Evolutionary conservation across 345 rosid species (phyloP), one percentile per base, ranked within the genome.

Genomic region (Ceriops tagal): DNA sequence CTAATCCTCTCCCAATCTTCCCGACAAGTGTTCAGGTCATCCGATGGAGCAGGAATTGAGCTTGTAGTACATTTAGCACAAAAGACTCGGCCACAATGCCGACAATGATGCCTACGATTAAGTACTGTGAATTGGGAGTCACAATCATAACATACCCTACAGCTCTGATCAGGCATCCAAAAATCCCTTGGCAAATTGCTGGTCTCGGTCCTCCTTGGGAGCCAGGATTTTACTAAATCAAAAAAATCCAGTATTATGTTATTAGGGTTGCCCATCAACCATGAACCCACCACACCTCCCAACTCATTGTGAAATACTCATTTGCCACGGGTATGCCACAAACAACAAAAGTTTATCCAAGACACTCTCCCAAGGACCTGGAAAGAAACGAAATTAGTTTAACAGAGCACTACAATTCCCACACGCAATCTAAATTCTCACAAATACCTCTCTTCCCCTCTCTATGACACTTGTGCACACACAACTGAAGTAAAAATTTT

Each of bases 111-210:
- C 74, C 84, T 83, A 61, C 97, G 93, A 61, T 81, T 89, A 39
- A 89, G 74, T 49, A 88, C 62, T 0, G 93, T 89, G 75, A 93
- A 93, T 83, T 79, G 93, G 56, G 78, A 59, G 76, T 91, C 96
- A 70, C 97, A 91, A 37, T 89, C 93, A 71, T 93, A 93, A 74
- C 98, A 93, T 37, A 93, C 92, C 78, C 88, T 85, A 78, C 97
- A 93, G 78, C 93, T 93, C 64, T 86, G 90, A 73, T 93, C 97
- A 53, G 98, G 97, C 97, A 93, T 91, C 97, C 98, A 93, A 82
- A 91, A 93, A 81, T 91, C 92, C 87, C 86, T 86, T 0, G 93
- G 87, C 64, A 91, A 81, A 75, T 84, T 75, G 69, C 84, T 68
- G 69, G 97, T 83, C 80, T 91, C 93, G 1, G 89, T 77, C 65